Evolutionary conservation across 257 asterid species (phyloP).

Genomic region (Solanum appendiculatum): DNA sequence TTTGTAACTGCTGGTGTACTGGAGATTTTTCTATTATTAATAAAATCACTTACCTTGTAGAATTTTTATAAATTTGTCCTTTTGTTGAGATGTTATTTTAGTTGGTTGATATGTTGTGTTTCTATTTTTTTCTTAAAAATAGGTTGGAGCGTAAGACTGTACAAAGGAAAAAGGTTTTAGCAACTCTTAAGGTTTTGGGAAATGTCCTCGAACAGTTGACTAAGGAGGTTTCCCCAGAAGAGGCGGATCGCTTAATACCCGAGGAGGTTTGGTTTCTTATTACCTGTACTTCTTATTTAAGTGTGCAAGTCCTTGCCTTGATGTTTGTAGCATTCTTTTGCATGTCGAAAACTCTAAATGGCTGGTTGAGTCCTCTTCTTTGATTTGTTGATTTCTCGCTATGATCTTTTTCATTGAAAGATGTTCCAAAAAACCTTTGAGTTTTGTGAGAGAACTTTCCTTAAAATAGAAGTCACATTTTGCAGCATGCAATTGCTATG

Average conservation of each 20-base stretch:
- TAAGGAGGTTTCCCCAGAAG: constrained; percentile 89
- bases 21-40: neutral
- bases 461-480: neutral
- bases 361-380: neutral
- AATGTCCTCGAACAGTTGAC: constrained; percentile 72
- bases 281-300: neutral
- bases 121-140: constrained; percentile 6
- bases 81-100: neutral
- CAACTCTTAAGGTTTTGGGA: constrained; percentile 86
- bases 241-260: constrained; percentile 83
- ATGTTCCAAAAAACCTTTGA: neutral
- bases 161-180: constrained; percentile 77
- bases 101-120: neutral
- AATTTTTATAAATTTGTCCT: neutral
- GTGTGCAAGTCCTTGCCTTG: neutral
- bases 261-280: constrained; percentile 49
- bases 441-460: neutral
- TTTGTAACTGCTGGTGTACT: neutral
- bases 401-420: neutral
- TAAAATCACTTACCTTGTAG: neutral
- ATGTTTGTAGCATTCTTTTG: neutral
- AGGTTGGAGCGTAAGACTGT: constrained; percentile 92
- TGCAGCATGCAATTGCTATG: neutral
- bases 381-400: neutral
- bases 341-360: neutral